Evolutionary conservation across 257 asterid species (phyloP).

Genomic region (Vinca minor): DNA sequence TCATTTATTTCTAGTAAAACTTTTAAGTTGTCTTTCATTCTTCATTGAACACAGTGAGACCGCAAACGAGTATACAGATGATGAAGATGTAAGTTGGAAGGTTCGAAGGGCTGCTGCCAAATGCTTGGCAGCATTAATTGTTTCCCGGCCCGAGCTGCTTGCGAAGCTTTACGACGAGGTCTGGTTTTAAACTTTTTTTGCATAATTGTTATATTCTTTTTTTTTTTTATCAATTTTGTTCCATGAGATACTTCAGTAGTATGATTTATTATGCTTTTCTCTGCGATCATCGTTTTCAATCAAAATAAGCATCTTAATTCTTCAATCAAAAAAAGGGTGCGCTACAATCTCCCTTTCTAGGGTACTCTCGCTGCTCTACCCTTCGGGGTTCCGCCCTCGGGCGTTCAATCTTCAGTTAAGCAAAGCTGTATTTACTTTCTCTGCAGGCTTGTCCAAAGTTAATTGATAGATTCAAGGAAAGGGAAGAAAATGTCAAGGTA

Average conservation of each 20-base stretch:
- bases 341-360: no score
- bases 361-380: no score
- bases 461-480: conserved; percentile 94
- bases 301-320: neutral
- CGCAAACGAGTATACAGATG: conserved; percentile 94
- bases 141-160: conserved; percentile 97
- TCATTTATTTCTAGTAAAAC: conserved; percentile 7
- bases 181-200: conserved; percentile 5
- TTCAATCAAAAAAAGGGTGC: no score
- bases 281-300: neutral
- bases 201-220: neutral
- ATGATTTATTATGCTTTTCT: neutral
- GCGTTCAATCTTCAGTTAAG: no score
- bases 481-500: conserved; percentile 99
- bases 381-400: no score
- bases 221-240: neutral
- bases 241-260: neutral
- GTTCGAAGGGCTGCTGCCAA: conserved; percentile 98
- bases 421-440: neutral
- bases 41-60: conserved; percentile 63
- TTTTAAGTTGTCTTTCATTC: conserved; percentile 15
- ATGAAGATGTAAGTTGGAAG: conserved; percentile 99
- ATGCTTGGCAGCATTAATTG: conserved; percentile 85
- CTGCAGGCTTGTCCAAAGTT: conserved; percentile 95
- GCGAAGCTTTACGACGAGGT: conserved; percentile 89